Evolutionary conservation across 2,329 filamentous ascomycete genomes (phyloP).

Genomic region (Tolypocladium capitatum): DNA sequence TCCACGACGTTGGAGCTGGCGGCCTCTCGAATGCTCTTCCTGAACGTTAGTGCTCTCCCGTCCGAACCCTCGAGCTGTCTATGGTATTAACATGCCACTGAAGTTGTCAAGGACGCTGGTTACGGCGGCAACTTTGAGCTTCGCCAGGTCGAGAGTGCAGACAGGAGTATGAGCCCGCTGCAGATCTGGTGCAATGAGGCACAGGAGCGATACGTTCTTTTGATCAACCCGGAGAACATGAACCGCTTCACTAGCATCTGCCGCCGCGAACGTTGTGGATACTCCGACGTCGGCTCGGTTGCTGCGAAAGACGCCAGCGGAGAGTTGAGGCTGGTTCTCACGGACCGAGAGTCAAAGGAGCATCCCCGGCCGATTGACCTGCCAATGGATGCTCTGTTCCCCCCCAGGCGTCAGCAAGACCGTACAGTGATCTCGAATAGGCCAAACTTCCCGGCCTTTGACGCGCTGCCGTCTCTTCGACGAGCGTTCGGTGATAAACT

Average conservation of each 20-base stretch:
- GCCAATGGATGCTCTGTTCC: conserved; percentile 79
- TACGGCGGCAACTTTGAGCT: conserved; percentile 87
- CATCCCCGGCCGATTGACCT: conserved; percentile 74
- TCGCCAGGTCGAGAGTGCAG: conserved; percentile 83
- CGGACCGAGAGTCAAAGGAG: conserved; percentile 63
- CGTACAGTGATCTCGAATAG: conserved; percentile 59
- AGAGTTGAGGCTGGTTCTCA: conserved; percentile 61
- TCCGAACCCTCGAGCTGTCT: not conserved
- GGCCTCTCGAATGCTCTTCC: conserved; percentile 65
- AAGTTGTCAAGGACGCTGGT: conserved; percentile 78
- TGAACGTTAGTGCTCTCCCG: conserved; percentile 34
- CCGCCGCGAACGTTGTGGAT: conserved; percentile 77
- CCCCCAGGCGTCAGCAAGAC: conserved; percentile 72
- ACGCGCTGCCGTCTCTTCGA: conserved; percentile 51
- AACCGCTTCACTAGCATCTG: conserved; percentile 61
- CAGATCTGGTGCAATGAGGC: conserved; percentile 98
- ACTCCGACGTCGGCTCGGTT: conserved; percentile 78
- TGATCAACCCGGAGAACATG: conserved; percentile 68
- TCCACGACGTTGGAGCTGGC: conserved; percentile 93
- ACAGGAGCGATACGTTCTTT: conserved; percentile 89
- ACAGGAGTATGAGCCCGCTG: conserved; percentile 83
- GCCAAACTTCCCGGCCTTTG: conserved; percentile 55
- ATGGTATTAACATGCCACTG: not conserved
- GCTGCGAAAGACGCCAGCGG: conserved; percentile 47
- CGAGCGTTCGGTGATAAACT: conserved; percentile 45